These are phyloP conservation scores for Apiosordaria backusii DNA, from an alignment of 495 filamentous ascomycete genomes.

Conservation along the genomic window DNA sequence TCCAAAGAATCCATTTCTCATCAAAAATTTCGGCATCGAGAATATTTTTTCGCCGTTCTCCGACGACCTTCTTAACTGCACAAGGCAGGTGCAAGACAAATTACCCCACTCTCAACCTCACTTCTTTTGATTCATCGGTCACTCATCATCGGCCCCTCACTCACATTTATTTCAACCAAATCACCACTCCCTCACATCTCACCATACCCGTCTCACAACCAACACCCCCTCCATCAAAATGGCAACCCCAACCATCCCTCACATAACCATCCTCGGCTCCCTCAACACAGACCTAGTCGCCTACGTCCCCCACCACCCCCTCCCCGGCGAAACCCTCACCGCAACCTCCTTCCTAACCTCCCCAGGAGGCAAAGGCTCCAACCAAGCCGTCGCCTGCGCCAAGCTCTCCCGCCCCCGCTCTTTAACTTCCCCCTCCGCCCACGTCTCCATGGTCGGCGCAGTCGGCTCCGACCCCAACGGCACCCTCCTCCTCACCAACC, in stretches of 20 bases:
- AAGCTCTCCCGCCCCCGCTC: slow-evolving; percentile 30
- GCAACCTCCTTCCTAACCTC: slow-evolving; percentile 72
- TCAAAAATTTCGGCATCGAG: not conserved
- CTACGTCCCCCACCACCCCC: slow-evolving; percentile 76
- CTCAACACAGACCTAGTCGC: slow-evolving; percentile 92
- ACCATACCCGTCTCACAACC: not conserved
- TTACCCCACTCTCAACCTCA: slow-evolving; percentile 10
- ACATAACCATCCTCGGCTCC: slow-evolving; percentile 80
- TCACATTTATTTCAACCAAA: not conserved
- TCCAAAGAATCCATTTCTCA: not conserved
- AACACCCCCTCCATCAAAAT: slow-evolving; percentile 14
- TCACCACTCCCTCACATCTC: not conserved
- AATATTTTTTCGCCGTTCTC: not conserved
- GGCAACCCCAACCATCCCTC: slow-evolving; percentile 22
- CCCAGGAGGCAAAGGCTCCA: slow-evolving; percentile 90
- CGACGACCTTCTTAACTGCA: not conserved
- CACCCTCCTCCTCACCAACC: slow-evolving; percentile 43
- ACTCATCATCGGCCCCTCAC: not conserved
- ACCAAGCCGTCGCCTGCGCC: slow-evolving; percentile 81
- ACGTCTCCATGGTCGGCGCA: slow-evolving; percentile 75
- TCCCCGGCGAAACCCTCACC: slow-evolving; percentile 82
- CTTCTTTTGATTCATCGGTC: not conserved
- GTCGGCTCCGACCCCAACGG: slow-evolving; percentile 73
- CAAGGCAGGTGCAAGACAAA: not conserved
- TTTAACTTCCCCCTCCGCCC: slow-evolving; percentile 19